Percentiles rank a stretch among this genome's conserved stretches.
These are phyloP conservation scores for Populus davidiana DNA, from an alignment of 345 rosid genomes.

Conservation along the genomic window DNA sequence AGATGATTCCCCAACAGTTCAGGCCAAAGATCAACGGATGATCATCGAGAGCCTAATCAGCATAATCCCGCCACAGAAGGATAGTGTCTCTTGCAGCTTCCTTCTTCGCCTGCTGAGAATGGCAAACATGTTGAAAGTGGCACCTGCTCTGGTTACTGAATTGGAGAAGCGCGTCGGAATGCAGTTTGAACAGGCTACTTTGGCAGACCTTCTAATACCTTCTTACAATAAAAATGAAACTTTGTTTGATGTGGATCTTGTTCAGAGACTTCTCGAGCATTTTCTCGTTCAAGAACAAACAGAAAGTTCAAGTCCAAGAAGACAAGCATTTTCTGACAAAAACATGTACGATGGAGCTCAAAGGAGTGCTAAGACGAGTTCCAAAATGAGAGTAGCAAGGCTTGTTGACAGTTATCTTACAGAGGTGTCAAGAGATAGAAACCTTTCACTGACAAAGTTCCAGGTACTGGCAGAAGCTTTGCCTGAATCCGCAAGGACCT, in stretches of 20 bases:
- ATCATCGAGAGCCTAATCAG: conserved; percentile 85
- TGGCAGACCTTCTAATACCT: conserved; percentile 83
- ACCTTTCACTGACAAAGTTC: conserved; percentile 79
- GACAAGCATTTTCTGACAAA: conserved; percentile 56
- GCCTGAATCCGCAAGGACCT: conserved; percentile 92
- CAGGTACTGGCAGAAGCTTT: conserved; percentile 94
- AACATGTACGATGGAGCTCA: conserved; percentile 50
- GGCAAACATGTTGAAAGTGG: conserved; percentile 85
- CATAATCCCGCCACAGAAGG: conserved; percentile 88
- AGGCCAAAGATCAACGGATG: conserved; percentile 76
- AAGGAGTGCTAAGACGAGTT: conserved; percentile 48
- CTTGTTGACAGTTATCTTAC: conserved; percentile 96
- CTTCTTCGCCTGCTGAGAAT: conserved; percentile 73
- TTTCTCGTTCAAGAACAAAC: conserved; percentile 90
- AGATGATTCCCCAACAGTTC: conserved; percentile 49
- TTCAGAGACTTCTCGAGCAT: conserved; percentile 89
- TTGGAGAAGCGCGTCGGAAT: conserved; percentile 92
- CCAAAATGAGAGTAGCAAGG: conserved; percentile 95
- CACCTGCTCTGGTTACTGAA: conserved; percentile 84
- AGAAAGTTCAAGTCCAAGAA: conserved; percentile 72
- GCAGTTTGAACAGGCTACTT: conserved; percentile 92
- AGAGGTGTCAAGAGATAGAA: conserved; percentile 91
- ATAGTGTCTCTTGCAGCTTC: conserved; percentile 80
- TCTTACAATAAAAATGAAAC: conserved; percentile 62
- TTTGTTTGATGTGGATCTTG: conserved; percentile 81